These are phyloP conservation scores for Grosmannia huntii DNA, from an alignment of 2,329 filamentous ascomycete species.

Conservation along the genomic window DNA sequence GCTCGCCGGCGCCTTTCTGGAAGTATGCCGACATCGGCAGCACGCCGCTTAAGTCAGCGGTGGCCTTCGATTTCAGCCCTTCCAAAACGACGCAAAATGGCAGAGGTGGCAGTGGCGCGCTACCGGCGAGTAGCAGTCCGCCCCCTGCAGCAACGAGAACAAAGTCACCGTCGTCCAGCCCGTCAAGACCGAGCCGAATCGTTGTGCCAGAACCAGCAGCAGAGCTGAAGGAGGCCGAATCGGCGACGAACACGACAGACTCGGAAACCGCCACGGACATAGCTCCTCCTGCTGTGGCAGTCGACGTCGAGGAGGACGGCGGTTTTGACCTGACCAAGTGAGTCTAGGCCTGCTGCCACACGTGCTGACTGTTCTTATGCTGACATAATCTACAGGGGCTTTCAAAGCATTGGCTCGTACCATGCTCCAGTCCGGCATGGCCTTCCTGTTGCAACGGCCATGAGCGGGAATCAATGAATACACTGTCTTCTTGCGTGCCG, in stretches of 20 bases:
- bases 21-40: conserved; percentile 68
- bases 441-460: conserved; percentile 28
- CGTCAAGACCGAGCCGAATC: conserved; percentile 23
- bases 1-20: conserved; percentile 79
- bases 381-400: conserved; percentile 35
- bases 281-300: conserved; percentile 1
- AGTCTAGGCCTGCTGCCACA: conserved; percentile 11
- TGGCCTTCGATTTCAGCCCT: conserved; percentile 45
- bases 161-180: conserved; percentile 41
- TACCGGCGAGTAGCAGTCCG: conserved; percentile 47
- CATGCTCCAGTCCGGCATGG: conserved; percentile 41
- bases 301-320: conserved; percentile 33
- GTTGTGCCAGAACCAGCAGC: conserved; percentile 4
- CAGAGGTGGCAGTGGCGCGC: conserved; percentile 5
- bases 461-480: conserved; percentile 20
- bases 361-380: conserved; percentile 3
- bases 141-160: conserved; percentile 25
- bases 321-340: conserved; percentile 49
- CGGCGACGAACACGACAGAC: background rate
- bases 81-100: conserved; percentile 26
- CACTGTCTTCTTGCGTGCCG: background rate
- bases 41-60: conserved; percentile 47
- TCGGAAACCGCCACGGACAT: background rate
- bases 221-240: background rate
- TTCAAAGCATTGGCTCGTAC: conserved; percentile 52